Base-by-base conservation (phyloP, 2,329 filamentous ascomycete genomes). In the Phoma sp. region DNA sequence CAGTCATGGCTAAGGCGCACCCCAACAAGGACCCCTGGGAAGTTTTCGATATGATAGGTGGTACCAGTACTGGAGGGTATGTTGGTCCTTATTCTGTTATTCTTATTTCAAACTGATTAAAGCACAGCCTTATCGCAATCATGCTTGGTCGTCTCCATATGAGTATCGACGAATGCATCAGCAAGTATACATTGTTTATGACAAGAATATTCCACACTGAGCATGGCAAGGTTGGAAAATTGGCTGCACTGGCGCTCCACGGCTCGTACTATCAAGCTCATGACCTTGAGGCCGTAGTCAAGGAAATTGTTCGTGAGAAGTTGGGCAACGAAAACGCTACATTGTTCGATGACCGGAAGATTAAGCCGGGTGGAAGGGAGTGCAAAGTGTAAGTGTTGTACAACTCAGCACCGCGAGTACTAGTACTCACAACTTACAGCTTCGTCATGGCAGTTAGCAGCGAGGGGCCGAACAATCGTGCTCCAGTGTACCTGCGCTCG, bases 51-150 rank as follows among this genome's bases (percentile, higher is more conserved):
- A 28, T 45, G 42, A 45, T 45, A 5, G 42, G 42, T n/a, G 42
- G 42, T 45, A 45, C 42, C 4, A 45, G 42, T 18, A 45, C 42
- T 2, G 42, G 42, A 3, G 42, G 42, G 42, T 45, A 10, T 20
- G 32, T 28, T n/a, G n/a, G n/a, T n/a, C n/a, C n/a, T n/a, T n/a
- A n/a, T n/a, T n/a, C n/a, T n/a, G 6, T n/a, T 11, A 10, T 5
- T 17, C 14, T n/a, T 2, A 5, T 11, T 14, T 33, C 18, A 33
- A 4, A 2, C 20, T 39, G 14, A 39, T 14, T 5, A 17, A 5
- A 17, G 14, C n/a, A 15, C n/a, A 43, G 40, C 4, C 5, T 45
- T 9, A 45, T 45, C 10, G 42, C 42, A 11, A 45, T 45, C 11
- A 45, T 45, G 42, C 21, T 45, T 9, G 42, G 42, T 20, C 42